Base-by-base conservation (phyloP, 1,284 basidiomycete species). In the Neonothopanus nambi region DNA sequence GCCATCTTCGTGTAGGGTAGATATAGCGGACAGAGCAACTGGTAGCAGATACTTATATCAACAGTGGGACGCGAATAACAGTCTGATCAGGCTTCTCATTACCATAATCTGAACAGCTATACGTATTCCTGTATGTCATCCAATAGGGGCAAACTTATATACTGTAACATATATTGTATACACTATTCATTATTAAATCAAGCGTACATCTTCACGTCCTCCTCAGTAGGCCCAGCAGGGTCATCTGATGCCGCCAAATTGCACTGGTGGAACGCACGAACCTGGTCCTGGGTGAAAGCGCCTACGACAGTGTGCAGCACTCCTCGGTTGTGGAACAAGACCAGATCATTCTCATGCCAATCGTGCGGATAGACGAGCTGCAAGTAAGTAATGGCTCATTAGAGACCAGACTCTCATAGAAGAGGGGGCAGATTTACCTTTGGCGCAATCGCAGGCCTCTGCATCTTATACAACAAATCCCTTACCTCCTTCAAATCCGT, bases 181-280 rank as follows among this genome's bases (percentile, higher is more conserved):
- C 12, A 26, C 17, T 40, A 48, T 21, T 33, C 36, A 24, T 17
- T 47, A 17, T 18, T 28, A n/a, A 33, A 51, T 70, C 68, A 88
- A 40, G 84, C 81, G 70, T 79, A 90, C 60, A 71, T 73, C 71
- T 76, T 73, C 20, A 89, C 70, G 65, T 91, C 88, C 54, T 82
- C 82, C 18, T 69, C 70, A 49, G 70, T 75, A 0, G 89, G 89
- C 2, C 89, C 88, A 20, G 65, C 66, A 0, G 88, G 89, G 52
- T 87, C 84, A 48, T 81, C 80, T 51, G 85, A 87, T 5, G 86
- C 87, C 12, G 89, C 89, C 35, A 93, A 77, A 67, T 92, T 91
- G 71, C 89, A 92, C 70, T 90, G 88, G 65, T 91, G 87, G 75
- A 91, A 91, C 40, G 83, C 84, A 20, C 89, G 78, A 12, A 92